Base-by-base conservation (phyloP, 2,329 filamentous ascomycete genomes). In the Albophoma yamanashiensis region DNA sequence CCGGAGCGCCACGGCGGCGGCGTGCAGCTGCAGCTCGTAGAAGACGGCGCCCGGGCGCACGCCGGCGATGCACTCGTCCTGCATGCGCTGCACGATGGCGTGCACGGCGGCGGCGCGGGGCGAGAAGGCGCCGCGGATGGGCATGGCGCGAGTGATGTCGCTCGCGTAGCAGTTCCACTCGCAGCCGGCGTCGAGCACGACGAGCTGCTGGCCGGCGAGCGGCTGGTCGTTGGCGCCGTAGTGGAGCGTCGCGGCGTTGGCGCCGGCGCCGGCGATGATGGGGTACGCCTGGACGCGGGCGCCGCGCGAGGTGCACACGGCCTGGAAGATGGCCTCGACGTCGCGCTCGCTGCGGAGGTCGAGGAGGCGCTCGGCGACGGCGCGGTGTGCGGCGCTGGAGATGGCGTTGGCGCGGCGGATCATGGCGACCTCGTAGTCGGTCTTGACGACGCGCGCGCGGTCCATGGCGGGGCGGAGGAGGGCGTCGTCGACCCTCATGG, bases 71-170 rank as follows among this genome's bases (percentile, higher is more conserved):
- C 88, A 92, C 59, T 85, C 81, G 9, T 81, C 77, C 74, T 96
- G 92, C 91, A 97, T 96, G 61, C 82, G 78, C 65, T 89, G 79
- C 4, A 96, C 92, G 34, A 94, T 79, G 55, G 83, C 79, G 71
- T 97, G 92, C 58, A 97, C 87, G 12, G 84, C 82, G 56, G 82
- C 81, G 0, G 87, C 87, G 70, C 93, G 88, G 17, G 79, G 72
- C 0, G 84, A 83, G 66, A 91, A 96, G 0, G 63, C 60, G 7
- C 89, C 89, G 17, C 81, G 82, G 27, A 97, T 75, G 5, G 93
- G 93, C 65, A 97, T 85, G 0, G 92, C 94, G 43, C 93, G 85
- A 0, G 94, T 97, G 36, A 97, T 86, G 72, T 97, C 93, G 60
- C 89, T 89, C 38, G 91, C 91, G 71, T 99, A 97, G 66, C 89